A percentile compares a stretch with the other conserved stretches of the same genome.
phyloP scores from a whole-genome alignment of 2,329 filamentous ascomycete species.

The Diaporthe sp. region DNA sequence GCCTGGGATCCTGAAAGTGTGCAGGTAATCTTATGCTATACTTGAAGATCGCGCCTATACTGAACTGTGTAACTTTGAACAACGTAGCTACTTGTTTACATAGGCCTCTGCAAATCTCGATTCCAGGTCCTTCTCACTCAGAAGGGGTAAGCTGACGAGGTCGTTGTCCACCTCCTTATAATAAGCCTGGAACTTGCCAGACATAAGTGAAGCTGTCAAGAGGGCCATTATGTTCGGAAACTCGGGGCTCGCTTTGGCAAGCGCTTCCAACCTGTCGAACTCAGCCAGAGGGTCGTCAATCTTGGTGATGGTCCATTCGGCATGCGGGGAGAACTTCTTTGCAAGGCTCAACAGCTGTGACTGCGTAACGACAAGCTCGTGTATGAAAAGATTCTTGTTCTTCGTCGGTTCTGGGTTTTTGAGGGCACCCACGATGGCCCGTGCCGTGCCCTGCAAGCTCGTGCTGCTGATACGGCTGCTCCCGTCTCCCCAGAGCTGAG shows the following conservation, averaged over 20 bases:
- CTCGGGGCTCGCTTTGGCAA: neutral
- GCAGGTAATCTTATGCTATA: too few species aligned
- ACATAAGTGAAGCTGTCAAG: neutral
- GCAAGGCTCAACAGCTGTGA: neutral
- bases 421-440: neutral
- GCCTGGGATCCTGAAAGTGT: too few species aligned
- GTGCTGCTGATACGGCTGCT: neutral
- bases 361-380: neutral
- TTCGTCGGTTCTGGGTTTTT: neutral
- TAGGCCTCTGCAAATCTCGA: neutral
- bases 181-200: neutral
- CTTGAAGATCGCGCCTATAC: too few species aligned
- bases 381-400: neutral
- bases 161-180: neutral
- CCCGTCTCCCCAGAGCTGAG: conserved; percentile 4
- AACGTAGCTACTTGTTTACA: neutral
- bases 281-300: neutral
- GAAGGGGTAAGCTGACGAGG: neutral
- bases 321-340: neutral
- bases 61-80: too few species aligned
- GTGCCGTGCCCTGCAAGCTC: neutral
- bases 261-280: neutral
- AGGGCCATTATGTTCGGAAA: neutral
- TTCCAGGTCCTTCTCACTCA: neutral
- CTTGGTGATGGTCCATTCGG: conserved; percentile 1